Percentiles rank a stretch among this genome's conserved stretches.
Evolutionary conservation across 257 asterid species (phyloP).

Genomic region (Avicennia marina): DNA sequence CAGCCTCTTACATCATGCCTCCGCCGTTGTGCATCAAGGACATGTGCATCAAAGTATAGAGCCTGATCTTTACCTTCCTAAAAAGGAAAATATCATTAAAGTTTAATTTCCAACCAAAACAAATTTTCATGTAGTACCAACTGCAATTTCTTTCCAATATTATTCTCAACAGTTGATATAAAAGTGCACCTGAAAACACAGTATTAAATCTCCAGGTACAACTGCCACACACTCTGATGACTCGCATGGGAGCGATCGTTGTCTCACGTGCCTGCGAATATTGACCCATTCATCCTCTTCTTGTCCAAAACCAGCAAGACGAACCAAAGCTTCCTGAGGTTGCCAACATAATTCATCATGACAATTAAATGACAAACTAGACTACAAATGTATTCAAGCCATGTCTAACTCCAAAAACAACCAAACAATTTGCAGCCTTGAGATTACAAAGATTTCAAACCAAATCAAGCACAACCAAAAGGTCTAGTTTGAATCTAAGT

Average conservation of each 20-base stretch:
- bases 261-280: constrained; percentile 74
- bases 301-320: constrained; percentile 91
- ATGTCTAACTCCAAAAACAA: too few species aligned
- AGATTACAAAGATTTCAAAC: constrained; percentile 4
- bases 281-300: constrained; percentile 99
- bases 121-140: neutral
- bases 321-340: constrained; percentile 89
- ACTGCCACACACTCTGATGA: constrained; percentile 92
- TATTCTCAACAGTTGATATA: constrained; percentile 6
- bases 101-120: neutral
- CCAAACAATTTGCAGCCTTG: too few species aligned
- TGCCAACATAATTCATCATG: neutral
- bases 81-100: constrained; percentile 17
- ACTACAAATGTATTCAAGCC: too few species aligned
- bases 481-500: neutral
- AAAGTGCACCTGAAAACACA: constrained; percentile 86
- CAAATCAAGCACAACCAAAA: neutral
- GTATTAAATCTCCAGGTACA: constrained; percentile 72
- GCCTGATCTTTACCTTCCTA: constrained; percentile 99
- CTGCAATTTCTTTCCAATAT: neutral
- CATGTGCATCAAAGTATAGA: constrained; percentile 93
- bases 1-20: constrained; percentile 96
- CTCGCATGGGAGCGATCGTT: constrained; percentile 95
- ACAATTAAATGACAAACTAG: too few species aligned
- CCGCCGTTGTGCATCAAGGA: constrained; percentile 93